phyloP scores from a whole-genome alignment of 2,329 filamentous ascomycete species.

The Calonectria hongkongensis region DNA sequence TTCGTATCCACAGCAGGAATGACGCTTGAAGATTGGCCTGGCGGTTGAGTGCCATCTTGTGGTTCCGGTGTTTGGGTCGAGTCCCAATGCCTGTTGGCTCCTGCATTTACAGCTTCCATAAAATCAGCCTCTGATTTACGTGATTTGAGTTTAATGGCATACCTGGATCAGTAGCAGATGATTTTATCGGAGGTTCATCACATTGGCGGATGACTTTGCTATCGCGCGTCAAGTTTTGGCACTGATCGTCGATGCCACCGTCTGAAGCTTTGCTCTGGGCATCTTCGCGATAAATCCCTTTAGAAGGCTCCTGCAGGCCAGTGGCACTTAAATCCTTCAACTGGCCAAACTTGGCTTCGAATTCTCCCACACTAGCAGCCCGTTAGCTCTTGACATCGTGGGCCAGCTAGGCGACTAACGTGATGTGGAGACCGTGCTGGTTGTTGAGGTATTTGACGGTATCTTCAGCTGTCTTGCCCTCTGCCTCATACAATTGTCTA shows the following conservation, averaged over 20 bases:
- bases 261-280: constrained; percentile 2
- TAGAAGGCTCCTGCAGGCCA: neutral
- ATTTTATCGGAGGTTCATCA: too few species aligned
- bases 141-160: too few species aligned
- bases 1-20: neutral
- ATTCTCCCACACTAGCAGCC: neutral
- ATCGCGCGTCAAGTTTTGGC: neutral
- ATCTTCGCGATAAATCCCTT: neutral
- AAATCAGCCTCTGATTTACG: too few species aligned
- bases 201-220: neutral
- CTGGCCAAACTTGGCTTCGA: neutral
- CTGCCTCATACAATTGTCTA: constrained; percentile 8
- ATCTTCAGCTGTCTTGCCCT: neutral
- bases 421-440: neutral
- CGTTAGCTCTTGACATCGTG: neutral
- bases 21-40: neutral
- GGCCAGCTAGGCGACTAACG: neutral
- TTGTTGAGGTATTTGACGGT: constrained; percentile 13
- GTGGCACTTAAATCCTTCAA: neutral
- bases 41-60: neutral
- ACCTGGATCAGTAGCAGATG: too few species aligned
- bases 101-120: neutral
- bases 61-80: neutral
- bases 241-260: neutral
- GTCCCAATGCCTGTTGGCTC: neutral